Base-by-base conservation (phyloP, 1,284 basidiomycete genomes). In the Vanrija sp. region DNA sequence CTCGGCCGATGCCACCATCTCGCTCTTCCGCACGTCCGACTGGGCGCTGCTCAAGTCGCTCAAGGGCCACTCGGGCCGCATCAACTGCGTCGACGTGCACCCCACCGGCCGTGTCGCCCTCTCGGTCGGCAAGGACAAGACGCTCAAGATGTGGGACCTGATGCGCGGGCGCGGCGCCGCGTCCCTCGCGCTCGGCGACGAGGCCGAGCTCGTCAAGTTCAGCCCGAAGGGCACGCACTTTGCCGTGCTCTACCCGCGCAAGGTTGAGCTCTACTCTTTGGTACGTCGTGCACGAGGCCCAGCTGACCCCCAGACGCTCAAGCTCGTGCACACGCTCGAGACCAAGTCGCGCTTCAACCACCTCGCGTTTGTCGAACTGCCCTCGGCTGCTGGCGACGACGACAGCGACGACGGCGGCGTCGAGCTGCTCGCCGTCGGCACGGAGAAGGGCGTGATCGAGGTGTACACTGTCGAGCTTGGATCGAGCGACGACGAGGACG, bases 141-240 rank as follows among this genome's bases (percentile, higher is more conserved):
- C 89, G 8, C 72, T 98, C 55, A 83, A 93, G 47, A 95, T 98
- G 92, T 98, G 95, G 95, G 95, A 98, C 78, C 78, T 98, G 43
- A 96, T 97, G 89, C 81, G 93, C 44, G 95, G 93, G 1, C 87
- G 88, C 69, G 89, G 89, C 3, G 85, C 85, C 14, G 90, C 90
- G 4, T 93, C 89, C 67, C 87, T 86, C 35, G 90, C 93, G 67
- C 76, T 96, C 5, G 88, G 88, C 16, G 86, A 86, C 76, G 92
- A 95, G 80, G 90, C 87, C 0, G 92, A 96, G 67, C 74, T 87
- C 8, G 89, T 94, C 24, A 81, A 86, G 27, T 96, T 91, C 85
- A 89, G 89, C 2, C 78, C 80, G 1, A 80, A 82, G 7, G 92
- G 92, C 0, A 80, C 82, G 3, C 78, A 84, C 25, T 91, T 95